phyloP scores from a whole-genome alignment of 2,329 filamentous ascomycete species.

The Trichothecium roseum region DNA sequence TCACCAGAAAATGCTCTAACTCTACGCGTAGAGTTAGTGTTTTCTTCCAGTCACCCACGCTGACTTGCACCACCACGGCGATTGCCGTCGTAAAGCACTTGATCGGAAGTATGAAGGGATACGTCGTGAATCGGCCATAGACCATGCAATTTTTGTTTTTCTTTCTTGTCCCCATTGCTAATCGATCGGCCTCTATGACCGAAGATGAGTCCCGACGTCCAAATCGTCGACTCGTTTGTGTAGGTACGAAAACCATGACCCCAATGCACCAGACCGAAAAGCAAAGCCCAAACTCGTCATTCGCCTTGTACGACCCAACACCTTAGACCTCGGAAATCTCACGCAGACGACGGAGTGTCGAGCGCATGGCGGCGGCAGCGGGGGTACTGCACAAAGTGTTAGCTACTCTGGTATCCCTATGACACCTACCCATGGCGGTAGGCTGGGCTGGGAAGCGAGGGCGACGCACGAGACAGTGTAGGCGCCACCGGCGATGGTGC shows the following conservation, averaged over 20 bases:
- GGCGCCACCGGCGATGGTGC: conserved; percentile 66
- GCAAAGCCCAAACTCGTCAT: conserved; percentile 24
- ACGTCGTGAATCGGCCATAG: conserved; percentile 1
- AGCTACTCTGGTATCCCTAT: conserved; percentile 10
- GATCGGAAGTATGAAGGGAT: too few species aligned
- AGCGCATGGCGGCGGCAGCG: conserved; percentile 87
- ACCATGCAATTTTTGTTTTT: conserved; percentile 18
- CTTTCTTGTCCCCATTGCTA: conserved; percentile 30
- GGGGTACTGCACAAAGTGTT: conserved; percentile 56
- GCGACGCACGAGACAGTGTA: conserved; percentile 89
- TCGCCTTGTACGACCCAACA: conserved; percentile 9
- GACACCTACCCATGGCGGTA: not conserved
- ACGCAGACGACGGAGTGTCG: conserved; percentile 91
- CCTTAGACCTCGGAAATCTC: conserved; percentile 92
- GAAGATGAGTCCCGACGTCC: conserved; percentile 28
- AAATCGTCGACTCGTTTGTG: conserved; percentile 29
- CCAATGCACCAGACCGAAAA: conserved; percentile 37
- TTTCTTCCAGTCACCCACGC: too few species aligned
- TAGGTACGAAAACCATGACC: conserved; percentile 32
- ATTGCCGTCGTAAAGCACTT: too few species aligned
- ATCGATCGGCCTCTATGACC: conserved; percentile 30
- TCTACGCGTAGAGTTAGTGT: too few species aligned
- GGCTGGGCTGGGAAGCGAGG: conserved; percentile 1
- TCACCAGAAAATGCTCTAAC: too few species aligned
- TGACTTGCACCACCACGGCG: too few species aligned